Percentiles rank a stretch among this genome's conserved stretches.
These are phyloP conservation scores for Russula olivacea DNA, from an alignment of 768 basidiomycete genomes.

Conservation along the genomic window DNA sequence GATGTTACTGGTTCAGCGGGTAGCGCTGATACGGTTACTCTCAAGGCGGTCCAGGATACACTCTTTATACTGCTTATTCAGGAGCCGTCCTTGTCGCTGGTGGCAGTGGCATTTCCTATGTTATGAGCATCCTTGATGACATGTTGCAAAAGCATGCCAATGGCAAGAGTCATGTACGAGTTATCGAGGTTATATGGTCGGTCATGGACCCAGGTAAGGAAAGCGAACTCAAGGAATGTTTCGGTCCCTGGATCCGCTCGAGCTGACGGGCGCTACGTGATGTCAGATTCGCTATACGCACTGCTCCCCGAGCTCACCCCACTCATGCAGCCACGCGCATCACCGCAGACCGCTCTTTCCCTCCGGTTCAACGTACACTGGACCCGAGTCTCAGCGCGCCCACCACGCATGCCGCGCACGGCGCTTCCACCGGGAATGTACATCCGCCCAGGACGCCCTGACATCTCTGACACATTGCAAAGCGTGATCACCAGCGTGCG, in stretches of 20 bases:
- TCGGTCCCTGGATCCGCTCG: constrained; percentile 1
- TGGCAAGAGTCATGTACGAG: constrained; percentile 37
- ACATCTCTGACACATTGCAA: constrained; percentile 24
- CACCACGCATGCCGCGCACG: constrained; percentile 21
- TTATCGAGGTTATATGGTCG: constrained; percentile 53
- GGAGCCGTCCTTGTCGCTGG: constrained; percentile 52
- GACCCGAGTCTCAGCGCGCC: constrained; percentile 35
- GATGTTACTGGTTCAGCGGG: neutral
- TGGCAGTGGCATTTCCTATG: constrained; percentile 57
- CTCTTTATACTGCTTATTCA: constrained; percentile 45
- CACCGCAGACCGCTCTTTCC: constrained; percentile 28
- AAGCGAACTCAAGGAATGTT: constrained; percentile 13
- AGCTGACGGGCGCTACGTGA: constrained; percentile 25
- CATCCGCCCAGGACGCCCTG: constrained; percentile 30
- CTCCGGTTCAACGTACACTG: constrained; percentile 41
- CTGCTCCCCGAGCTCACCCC: constrained; percentile 36
- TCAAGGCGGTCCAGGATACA: constrained; percentile 41
- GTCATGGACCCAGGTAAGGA: constrained; percentile 40
- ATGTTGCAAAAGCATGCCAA: constrained; percentile 38
- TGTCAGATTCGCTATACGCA: constrained; percentile 34
- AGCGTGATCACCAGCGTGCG: constrained; percentile 27
- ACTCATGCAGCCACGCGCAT: constrained; percentile 34
- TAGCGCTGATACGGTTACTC: constrained; percentile 20
- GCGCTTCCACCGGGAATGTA: constrained; percentile 31
- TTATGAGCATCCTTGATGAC: constrained; percentile 47